These are phyloP conservation scores for Orbilia brochopaga DNA, from an alignment of 2,329 filamentous ascomycete species.

Conservation along the genomic window DNA sequence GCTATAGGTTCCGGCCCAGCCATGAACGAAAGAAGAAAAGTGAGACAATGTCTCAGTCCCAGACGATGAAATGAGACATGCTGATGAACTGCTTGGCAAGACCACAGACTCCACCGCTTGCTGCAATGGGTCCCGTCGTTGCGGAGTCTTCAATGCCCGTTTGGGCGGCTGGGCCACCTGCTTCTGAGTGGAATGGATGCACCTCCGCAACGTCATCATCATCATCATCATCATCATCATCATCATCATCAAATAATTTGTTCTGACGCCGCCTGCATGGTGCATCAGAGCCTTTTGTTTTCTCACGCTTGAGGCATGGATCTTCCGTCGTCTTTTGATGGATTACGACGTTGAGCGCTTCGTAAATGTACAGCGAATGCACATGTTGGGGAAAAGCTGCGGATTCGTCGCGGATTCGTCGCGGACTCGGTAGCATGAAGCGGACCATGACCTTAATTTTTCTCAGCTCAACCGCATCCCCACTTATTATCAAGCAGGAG, in stretches of 20 bases:
- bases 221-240: neutral
- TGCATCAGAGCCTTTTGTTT: neutral
- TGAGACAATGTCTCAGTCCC: conserved; percentile 44
- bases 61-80: conserved; percentile 46
- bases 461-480: neutral
- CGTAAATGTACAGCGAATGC: neutral
- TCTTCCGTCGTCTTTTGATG: too few species aligned
- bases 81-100: conserved; percentile 32
- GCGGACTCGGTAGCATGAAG: neutral
- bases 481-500: too few species aligned
- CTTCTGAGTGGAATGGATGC: neutral
- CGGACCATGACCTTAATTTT: neutral
- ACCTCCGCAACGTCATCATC: neutral
- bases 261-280: neutral
- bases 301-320: neutral
- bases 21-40: conserved; percentile 24
- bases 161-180: neutral
- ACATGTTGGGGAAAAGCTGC: neutral
- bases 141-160: neutral
- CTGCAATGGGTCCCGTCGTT: neutral
- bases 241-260: neutral
- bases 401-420: too few species aligned
- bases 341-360: too few species aligned
- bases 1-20: conserved; percentile 7
- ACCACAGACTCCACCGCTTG: conserved; percentile 2